Base-by-base conservation (phyloP, 768 basidiomycete species). In the Favolaschia claudopus region DNA sequence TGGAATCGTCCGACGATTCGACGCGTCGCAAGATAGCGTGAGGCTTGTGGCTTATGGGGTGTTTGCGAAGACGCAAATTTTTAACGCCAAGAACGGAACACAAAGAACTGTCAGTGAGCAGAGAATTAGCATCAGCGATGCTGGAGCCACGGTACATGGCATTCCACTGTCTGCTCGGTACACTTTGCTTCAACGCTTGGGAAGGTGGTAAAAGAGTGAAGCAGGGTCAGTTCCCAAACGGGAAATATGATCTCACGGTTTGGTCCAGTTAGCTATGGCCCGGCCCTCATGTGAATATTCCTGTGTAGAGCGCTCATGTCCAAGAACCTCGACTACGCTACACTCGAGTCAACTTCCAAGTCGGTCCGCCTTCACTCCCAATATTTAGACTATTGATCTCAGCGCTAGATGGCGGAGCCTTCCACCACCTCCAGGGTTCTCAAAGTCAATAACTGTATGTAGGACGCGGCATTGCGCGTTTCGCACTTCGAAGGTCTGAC, bases 21-120 rank as follows among this genome's bases (percentile, higher is more conserved):
- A 87, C 87, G 72, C 88, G 87, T 76, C 84, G 80, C 39, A 91
- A 72, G 63, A 89, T 76, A 63, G 88, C 79, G 73, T 91, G 89
- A 25, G 89, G 81, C 70, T 89, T 90, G 67, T 87, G 85, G 52
- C 79, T 85, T 62, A 82, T 81, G 24, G 85, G 82, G 80, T 89
- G 88, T 62, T 80, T 83, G 62, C 85, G 82, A 74, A 91, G 82
- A 67, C 87, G 88, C 66, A 90, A 75, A 46, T 76, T 69, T 72
- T 85, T 84, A 68, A 90, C 74, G 60, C 87, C 88, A 51, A 91
- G 80, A 58, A 87, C 65, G 40, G 88, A 82, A 36, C 82, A 71
- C 66, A 84, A 79, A 31, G 79, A 71, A 55, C 76, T 68, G 51
- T 62, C 55, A 15, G 70, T 51, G 40, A 68, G 54, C 22, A 62